A percentile compares a stretch with the other conserved stretches of the same genome.
These are phyloP conservation scores for Podila epigama DNA, from an alignment of 192 early-diverging fungal genomes.

Conservation along the genomic window DNA sequence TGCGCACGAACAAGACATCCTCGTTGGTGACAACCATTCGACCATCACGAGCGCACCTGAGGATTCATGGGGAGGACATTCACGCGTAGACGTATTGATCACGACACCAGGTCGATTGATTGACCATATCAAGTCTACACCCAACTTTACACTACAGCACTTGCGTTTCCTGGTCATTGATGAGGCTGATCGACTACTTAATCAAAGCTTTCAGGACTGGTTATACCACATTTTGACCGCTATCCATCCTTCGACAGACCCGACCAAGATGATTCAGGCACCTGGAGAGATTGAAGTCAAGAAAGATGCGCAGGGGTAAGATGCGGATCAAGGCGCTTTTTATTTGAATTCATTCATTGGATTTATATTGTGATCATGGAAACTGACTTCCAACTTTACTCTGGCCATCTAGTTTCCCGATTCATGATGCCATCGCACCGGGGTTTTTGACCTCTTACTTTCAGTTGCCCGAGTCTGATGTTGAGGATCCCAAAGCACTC, in stretches of 20 bases:
- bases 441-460: constrained; percentile 52
- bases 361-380: background rate
- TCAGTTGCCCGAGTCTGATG: constrained; percentile 53
- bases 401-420: constrained; percentile 48
- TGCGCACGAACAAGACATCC: constrained; percentile 68
- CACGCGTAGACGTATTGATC: constrained; percentile 87
- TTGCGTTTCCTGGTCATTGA: constrained; percentile 92
- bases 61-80: constrained; percentile 60
- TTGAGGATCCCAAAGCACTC: constrained; percentile 56
- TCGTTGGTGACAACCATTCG: constrained; percentile 46
- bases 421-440: constrained; percentile 60
- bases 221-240: constrained; percentile 75
- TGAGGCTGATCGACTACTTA: constrained; percentile 94
- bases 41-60: constrained; percentile 8
- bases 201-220: constrained; percentile 95
- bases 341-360: background rate
- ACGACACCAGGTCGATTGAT: constrained; percentile 95
- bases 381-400: background rate
- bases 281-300: constrained; percentile 10
- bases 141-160: constrained; percentile 90
- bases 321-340: too few relatives aligned
- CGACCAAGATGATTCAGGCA: constrained; percentile 16
- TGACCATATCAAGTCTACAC: constrained; percentile 87
- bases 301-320: constrained; percentile 31
- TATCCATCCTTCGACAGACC: constrained; percentile 47